A percentile compares a stretch with the other conserved stretches of the same genome.
Conservation (phyloP, 208 protist genomes). For the Crithidia mellificae region DNA sequence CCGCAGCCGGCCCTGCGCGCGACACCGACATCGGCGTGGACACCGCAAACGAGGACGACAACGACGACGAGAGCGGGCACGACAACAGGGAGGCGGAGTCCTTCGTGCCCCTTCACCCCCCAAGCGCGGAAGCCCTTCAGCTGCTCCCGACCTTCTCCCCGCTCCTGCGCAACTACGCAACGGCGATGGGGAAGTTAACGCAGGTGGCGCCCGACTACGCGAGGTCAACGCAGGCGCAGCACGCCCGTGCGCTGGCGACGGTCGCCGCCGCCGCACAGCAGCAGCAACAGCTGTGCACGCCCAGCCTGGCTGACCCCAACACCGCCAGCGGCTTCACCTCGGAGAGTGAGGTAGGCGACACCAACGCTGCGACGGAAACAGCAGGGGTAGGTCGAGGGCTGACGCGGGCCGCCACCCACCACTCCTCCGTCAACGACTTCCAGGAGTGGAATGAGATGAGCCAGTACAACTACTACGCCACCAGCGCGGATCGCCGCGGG, state of each 20-base stretch:
- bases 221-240: slow-evolving; percentile 24
- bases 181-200: slow-evolving; percentile 18
- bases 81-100: not conserved
- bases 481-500: slow-evolving; percentile 11
- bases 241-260: slow-evolving; percentile 22
- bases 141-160: slow-evolving; percentile 35
- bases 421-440: slow-evolving; percentile 9
- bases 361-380: not conserved
- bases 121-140: slow-evolving; percentile 35
- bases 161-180: slow-evolving; percentile 39
- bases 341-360: slow-evolving; percentile 2
- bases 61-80: not conserved
- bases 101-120: slow-evolving; percentile 32
- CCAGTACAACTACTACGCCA: not conserved
- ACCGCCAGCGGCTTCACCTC: slow-evolving; percentile 7
- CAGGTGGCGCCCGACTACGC: slow-evolving; percentile 30
- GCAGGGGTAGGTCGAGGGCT: not conserved
- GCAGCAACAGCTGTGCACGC: slow-evolving; percentile 2
- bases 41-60: slow-evolving; percentile 5
- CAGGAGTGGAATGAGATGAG: slow-evolving; percentile 11
- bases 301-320: not conserved
- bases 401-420: slow-evolving; percentile 5
- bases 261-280: slow-evolving; percentile 14
- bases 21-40: not conserved
- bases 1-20: not conserved